Percentiles rank a stretch among this genome's conserved stretches.
Conservation (phyloP, 2,329 filamentous ascomycete genomes). For the Trichoderma endophyticum region DNA sequence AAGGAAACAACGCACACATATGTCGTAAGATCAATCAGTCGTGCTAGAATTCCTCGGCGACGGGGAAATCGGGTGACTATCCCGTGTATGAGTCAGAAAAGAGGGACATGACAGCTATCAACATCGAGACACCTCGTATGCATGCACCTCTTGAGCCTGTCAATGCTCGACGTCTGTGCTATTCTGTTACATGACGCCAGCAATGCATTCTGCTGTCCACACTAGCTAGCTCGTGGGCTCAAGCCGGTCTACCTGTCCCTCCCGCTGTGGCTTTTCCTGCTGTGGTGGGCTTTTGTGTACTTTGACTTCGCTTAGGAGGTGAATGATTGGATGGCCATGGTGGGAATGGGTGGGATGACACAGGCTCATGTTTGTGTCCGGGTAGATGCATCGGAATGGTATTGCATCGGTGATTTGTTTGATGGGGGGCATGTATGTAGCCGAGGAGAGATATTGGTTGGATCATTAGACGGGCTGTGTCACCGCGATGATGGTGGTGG, state of each 20-base stretch:
- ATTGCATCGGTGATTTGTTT: conserved; percentile 10
- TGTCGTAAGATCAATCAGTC: background rate
- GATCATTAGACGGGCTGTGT: conserved; percentile 5
- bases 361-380: background rate
- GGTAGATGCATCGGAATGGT: conserved; percentile 5
- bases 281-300: background rate
- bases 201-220: background rate
- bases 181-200: background rate
- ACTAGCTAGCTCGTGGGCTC: background rate
- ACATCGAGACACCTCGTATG: background rate
- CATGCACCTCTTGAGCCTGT: background rate
- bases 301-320: background rate
- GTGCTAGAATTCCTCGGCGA: background rate
- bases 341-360: background rate
- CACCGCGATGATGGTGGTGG: background rate
- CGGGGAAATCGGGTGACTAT: background rate
- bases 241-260: background rate
- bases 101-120: background rate
- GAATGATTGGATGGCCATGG: background rate
- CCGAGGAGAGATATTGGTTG: background rate
- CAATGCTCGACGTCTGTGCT: background rate
- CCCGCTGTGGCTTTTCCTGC: background rate
- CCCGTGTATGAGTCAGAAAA: background rate
- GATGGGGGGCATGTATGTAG: background rate
- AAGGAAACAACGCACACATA: background rate